Percentiles rank a stretch among this genome's conserved stretches.
Conservation (phyloP, 2,329 filamentous ascomycete species). For the Elsinoe perseae region DNA sequence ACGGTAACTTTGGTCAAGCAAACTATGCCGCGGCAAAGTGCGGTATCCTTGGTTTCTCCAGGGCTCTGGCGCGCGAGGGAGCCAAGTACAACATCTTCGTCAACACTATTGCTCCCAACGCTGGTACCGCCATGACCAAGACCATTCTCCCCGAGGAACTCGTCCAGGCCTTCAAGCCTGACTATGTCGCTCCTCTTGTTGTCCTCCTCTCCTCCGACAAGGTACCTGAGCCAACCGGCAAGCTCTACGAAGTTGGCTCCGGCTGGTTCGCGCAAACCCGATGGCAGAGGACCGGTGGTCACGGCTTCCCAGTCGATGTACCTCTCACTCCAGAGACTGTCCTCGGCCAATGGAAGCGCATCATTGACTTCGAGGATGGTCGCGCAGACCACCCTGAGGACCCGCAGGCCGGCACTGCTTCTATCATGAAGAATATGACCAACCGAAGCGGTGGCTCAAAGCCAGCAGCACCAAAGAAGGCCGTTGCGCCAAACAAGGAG, state of each 20-base stretch:
- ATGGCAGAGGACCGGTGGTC: constrained; percentile 87
- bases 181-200: constrained; percentile 92
- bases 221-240: constrained; percentile 76
- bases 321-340: constrained; percentile 79
- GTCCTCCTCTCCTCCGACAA: constrained; percentile 80
- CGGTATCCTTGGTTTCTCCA: constrained; percentile 91
- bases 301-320: constrained; percentile 84
- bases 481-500: constrained; percentile 46
- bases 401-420: constrained; percentile 66
- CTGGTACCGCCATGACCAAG: constrained; percentile 88
- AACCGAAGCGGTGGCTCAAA: constrained; percentile 53
- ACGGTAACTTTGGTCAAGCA: constrained; percentile 97
- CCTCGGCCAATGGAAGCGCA: constrained; percentile 63
- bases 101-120: constrained; percentile 97
- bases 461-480: constrained; percentile 24
- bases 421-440: constrained; percentile 75
- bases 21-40: constrained; percentile 72
- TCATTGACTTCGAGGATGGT: constrained; percentile 79
- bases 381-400: constrained; percentile 80
- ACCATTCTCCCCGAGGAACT: constrained; percentile 94
- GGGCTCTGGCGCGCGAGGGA: constrained; percentile 85
- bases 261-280: constrained; percentile 88
- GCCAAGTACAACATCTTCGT: constrained; percentile 96
- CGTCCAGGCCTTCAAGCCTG: constrained; percentile 97
- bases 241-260: constrained; percentile 88